Conservation (phyloP, 179 eudicot species). For the Carnegiea gigantea region DNA sequence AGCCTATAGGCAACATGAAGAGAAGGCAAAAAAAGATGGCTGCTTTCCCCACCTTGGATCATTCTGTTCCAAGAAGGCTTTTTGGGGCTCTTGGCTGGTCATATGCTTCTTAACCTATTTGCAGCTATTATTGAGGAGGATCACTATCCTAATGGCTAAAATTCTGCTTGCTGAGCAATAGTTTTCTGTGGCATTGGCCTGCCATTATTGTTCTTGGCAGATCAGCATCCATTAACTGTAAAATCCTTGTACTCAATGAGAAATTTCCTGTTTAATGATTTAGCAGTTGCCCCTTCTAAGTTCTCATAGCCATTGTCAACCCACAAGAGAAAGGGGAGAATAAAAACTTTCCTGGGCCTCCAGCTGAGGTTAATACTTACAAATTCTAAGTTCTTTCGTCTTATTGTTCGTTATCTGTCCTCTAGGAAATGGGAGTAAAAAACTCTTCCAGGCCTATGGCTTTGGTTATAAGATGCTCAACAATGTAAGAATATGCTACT, state of each 20-base stretch:
- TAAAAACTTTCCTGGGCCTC: too few species aligned
- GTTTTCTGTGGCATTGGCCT: background rate
- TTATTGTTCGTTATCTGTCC: background rate
- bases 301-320: background rate
- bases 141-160: background rate
- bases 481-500: background rate
- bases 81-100: too few species aligned
- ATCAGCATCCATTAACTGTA: background rate
- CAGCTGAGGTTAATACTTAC: too few species aligned
- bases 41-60: too few species aligned
- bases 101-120: too few species aligned
- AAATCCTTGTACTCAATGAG: background rate
- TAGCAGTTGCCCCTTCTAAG: background rate
- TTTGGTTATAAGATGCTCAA: background rate
- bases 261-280: background rate
- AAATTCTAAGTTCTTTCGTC: too few species aligned
- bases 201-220: background rate
- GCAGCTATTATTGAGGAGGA: too few species aligned
- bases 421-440: background rate
- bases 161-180: background rate
- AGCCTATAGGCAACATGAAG: too few species aligned
- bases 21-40: too few species aligned
- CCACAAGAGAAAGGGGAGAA: background rate
- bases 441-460: background rate
- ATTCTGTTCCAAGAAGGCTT: too few species aligned